These are phyloP conservation scores for Tieghemiomyces parasiticus DNA, from an alignment of 192 early-diverging fungal genomes.

Conservation along the genomic window DNA sequence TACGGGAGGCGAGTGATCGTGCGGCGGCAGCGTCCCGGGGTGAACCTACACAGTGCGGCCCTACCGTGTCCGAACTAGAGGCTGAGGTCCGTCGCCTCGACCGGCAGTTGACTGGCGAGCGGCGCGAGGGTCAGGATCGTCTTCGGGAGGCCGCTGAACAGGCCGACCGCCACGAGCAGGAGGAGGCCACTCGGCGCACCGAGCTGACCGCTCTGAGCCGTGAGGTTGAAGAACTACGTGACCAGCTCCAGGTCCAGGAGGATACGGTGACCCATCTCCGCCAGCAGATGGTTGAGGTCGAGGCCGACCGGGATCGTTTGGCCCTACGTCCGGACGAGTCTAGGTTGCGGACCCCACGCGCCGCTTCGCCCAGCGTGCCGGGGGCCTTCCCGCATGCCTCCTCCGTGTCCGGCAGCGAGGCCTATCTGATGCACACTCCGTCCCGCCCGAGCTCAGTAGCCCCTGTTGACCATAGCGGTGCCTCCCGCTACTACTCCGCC, in stretches of 20 bases:
- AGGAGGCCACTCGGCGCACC: not conserved
- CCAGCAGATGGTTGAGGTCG: not conserved
- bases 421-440: too few species aligned
- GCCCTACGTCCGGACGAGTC: not conserved
- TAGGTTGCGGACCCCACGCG: not conserved
- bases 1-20: not conserved
- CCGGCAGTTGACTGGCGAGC: not conserved
- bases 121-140: not conserved
- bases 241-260: not conserved
- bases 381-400: not conserved
- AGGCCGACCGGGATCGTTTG: constrained; percentile 4
- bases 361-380: not conserved
- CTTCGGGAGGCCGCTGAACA: not conserved
- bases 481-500: too few species aligned
- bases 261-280: not conserved
- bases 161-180: not conserved
- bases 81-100: not conserved
- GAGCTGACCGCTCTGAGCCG: not conserved
- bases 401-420: not conserved
- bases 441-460: too few species aligned
- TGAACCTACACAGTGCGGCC: not conserved
- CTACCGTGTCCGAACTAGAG: not conserved
- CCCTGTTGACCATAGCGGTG: too few species aligned
- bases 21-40: not conserved
- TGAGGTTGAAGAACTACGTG: constrained; percentile 4